Evolutionary conservation across 108 stramenopile genomes (phyloP), one percentile per base, ranked within the genome.

Genomic region (Pseudonitzschia multiseries): DNA sequence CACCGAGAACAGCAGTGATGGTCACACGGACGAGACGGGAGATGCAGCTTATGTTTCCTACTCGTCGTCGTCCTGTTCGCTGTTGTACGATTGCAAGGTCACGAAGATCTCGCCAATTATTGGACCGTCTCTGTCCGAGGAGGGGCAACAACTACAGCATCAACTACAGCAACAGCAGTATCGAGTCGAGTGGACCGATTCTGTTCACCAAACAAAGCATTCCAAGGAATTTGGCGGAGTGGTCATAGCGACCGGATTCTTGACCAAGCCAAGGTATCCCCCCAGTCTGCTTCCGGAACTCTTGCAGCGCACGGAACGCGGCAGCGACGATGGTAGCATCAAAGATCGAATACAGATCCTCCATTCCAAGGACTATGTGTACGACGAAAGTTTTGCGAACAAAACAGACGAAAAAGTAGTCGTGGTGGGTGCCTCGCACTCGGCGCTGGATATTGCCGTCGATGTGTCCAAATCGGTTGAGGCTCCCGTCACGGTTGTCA

Each of bases 211-310:
- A 70, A 27, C 76, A 61, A 54, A 75, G 50, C 73, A 74, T 28
- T 64, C 71, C 48, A 59, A 76, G 65, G 56, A 79, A 29, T 89
- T 89, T 78, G 84, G 83, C 26, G 88, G 88, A 18, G 86, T 89
- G 1, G 83, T 89, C 24, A 70, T 89, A 20, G 84, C 88, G 24
- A 79, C 86, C 27, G 88, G 88, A 14, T 89, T 89, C 64, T 89
- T 89, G 63, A 72, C 83, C 68, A 83, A 73, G 31, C 86, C 88
- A 5, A 71, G 65, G 43, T 79, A 69, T 52, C 88, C 88, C 46
- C 69, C 52, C 13, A 51, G 76, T 42, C 26, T 71, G 33, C 56
- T 57, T 27, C 56, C 56, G 20, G 56, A 57, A 57, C 12, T 61
- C 8, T 10, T 61, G 12, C 0, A 31, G 17, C 26, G 29, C 4